Evolutionary conservation across 2,329 filamentous ascomycete genomes (phyloP), one percentile per base, ranked within the genome.

Genomic region (Cladophialophora chaetospira): DNA sequence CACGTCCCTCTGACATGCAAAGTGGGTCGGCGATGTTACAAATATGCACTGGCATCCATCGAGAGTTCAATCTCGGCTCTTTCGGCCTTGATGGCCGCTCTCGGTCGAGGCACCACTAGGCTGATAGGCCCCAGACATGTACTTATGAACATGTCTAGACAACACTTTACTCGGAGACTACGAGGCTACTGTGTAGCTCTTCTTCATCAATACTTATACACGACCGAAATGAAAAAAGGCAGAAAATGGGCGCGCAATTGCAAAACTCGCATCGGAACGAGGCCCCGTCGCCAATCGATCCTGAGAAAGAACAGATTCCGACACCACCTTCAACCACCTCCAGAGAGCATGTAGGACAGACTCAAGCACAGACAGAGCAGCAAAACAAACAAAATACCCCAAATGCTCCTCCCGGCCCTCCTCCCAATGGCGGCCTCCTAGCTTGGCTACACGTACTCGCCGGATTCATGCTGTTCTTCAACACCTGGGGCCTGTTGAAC

Each of bases 381-480:
- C 5, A 35, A 1, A 3, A n/a, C 11, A n/a, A 35, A 10, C 10
- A 36, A 15, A 8, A 15, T n/a, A n/a, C n/a, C n/a, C 13, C 33
- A 15, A 36, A 36, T n/a, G n/a, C n/a, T 36, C 33, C 8, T 8
- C 33, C 33, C 9, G 33, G 33, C 13, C 38, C 38, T 5, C 38
- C 38, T 3, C 61, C 61, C 1, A 63, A 70, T 57, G 67, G 68
- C 11, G 68, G 68, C 6, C 17, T 65, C 10, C 17, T 31, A 26
- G 69, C 69, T 1, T 71, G 69, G 68, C 48, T 68, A 3, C 69
- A 71, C 42, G 65, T 67, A 4, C 21, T 63, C 1, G 66, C 61
- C 5, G 57, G 60, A 4, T 69, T 68, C 51, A 57, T 67, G 21
- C 55, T 70, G 1, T 65, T 65, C 57, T 53, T 53, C 28, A 53